A percentile compares a stretch with the other conserved stretches of the same genome.
These are phyloP conservation scores for Aspergillus bombycis DNA, from an alignment of 2,329 filamentous ascomycete genomes.

Conservation along the genomic window DNA sequence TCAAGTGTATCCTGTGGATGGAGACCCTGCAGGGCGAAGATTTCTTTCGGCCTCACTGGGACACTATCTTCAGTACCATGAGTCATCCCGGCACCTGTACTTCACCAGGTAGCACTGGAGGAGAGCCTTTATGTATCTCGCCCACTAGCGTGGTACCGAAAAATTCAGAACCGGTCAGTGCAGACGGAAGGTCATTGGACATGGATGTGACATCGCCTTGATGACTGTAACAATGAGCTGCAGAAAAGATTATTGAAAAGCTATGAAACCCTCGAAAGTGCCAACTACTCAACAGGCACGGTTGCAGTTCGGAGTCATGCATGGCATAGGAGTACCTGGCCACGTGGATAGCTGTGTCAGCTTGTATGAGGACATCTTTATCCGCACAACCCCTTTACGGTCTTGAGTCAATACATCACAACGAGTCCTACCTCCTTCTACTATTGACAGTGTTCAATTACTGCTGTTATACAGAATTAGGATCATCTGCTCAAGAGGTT, in stretches of 20 bases:
- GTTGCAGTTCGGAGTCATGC: background rate
- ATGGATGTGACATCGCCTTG: background rate
- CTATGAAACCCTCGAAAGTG: background rate
- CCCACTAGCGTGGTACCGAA: background rate
- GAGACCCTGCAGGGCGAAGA: slow-evolving; percentile 19
- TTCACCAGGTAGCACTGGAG: background rate
- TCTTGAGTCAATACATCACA: no score
- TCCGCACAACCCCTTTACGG: background rate
- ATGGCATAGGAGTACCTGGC: background rate
- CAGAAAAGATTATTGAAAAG: background rate
- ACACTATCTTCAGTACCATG: slow-evolving; percentile 15
- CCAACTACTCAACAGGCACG: background rate
- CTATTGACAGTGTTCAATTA: background rate
- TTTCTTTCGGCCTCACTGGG: slow-evolving; percentile 25
- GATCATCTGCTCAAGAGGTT: background rate
- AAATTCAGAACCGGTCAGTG: background rate
- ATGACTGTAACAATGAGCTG: background rate
- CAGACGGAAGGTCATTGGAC: background rate
- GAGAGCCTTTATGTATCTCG: background rate
- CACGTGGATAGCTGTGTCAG: background rate
- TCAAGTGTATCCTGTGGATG: slow-evolving; percentile 27
- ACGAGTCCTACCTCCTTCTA: background rate
- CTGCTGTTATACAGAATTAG: background rate
- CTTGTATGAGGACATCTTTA: background rate
- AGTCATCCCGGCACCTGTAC: background rate